phyloP scores from a whole-genome alignment of 805 yeast genomes.

The Barnettozyma sucrosica region DNA sequence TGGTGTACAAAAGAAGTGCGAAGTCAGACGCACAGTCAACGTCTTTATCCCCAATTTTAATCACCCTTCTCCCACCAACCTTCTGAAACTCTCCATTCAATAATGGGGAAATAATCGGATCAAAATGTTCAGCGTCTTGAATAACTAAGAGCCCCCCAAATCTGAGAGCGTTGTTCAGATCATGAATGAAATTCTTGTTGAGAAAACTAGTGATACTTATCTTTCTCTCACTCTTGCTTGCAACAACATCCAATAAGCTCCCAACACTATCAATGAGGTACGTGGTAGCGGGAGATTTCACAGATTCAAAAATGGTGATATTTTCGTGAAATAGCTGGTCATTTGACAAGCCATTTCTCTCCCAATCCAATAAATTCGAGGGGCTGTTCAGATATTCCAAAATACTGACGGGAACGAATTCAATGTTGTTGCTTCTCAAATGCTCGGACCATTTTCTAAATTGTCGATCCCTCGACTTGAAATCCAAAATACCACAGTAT shows the following conservation, averaged over 20 bases:
- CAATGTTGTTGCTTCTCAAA: slow-evolving; percentile 33
- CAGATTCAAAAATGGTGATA: slow-evolving; percentile 42
- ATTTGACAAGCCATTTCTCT: slow-evolving; percentile 42
- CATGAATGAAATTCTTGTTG: slow-evolving; percentile 59
- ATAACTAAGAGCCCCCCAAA: slow-evolving; percentile 76
- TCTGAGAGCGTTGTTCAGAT: slow-evolving; percentile 71
- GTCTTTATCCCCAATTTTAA: slow-evolving; percentile 54
- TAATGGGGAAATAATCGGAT: slow-evolving; percentile 65
- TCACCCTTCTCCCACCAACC: slow-evolving; percentile 64
- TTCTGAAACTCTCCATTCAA: slow-evolving; percentile 53
- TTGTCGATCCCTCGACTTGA: slow-evolving; percentile 36
- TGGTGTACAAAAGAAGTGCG: slow-evolving; percentile 53
- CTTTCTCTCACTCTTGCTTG: slow-evolving; percentile 26
- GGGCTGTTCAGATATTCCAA: slow-evolving; percentile 35
- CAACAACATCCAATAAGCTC: slow-evolving; percentile 36
- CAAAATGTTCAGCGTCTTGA: slow-evolving; percentile 74
- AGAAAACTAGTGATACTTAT: slow-evolving; percentile 62
- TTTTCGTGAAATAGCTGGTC: slow-evolving; percentile 65
- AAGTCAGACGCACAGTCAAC: slow-evolving; percentile 67
- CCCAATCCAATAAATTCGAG: slow-evolving; percentile 45
- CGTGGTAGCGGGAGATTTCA: slow-evolving; percentile 35
- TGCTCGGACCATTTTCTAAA: slow-evolving; percentile 31
- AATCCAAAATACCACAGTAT: slow-evolving; percentile 57
- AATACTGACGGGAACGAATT: slow-evolving; percentile 33
- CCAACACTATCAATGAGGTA: slow-evolving; percentile 72